phyloP scores from a whole-genome alignment of 1,284 basidiomycete species.

The Cryptococcus sp. region DNA sequence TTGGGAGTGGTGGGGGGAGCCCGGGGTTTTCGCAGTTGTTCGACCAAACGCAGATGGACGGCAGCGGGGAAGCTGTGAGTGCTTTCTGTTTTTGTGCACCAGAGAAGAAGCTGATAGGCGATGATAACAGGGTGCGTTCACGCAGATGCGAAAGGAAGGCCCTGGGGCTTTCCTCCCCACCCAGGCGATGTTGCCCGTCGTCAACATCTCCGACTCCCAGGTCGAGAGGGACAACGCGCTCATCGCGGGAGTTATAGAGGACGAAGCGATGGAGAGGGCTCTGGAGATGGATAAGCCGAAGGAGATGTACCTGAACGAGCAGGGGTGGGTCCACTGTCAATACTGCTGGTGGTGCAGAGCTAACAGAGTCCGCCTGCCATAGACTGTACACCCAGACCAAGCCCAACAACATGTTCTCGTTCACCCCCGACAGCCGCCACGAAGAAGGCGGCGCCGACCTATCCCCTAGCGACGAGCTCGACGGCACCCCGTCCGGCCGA shows the following conservation, averaged over 20 bases:
- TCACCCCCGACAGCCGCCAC: neutral
- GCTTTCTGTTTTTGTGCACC: neutral
- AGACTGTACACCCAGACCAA: conserved; percentile 47
- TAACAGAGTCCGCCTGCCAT: neutral
- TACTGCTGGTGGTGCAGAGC: neutral
- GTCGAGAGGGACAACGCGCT: conserved; percentile 39
- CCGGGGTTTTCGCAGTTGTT: conserved; percentile 46
- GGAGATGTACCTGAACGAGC: conserved; percentile 38
- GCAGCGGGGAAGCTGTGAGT: conserved; percentile 6
- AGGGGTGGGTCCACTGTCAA: conserved; percentile 28
- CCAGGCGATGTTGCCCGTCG: conserved; percentile 29
- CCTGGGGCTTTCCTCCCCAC: conserved; percentile 22
- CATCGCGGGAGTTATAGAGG: conserved; percentile 36
- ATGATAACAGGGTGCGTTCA: conserved; percentile 31
- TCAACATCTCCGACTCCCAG: conserved; percentile 40
- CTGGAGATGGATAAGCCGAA: conserved; percentile 15
- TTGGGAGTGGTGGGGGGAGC: conserved; percentile 17
- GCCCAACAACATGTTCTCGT: conserved; percentile 14
- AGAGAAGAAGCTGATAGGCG: neutral
- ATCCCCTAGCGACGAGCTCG: neutral
- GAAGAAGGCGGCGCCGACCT: conserved; percentile 13
- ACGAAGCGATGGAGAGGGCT: conserved; percentile 15
- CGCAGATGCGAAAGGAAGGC: conserved; percentile 23
- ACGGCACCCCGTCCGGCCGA: conserved; percentile 10
- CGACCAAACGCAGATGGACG: conserved; percentile 30